Evolutionary conservation across 2,329 filamentous ascomycete genomes (phyloP), one percentile per base, ranked within the genome.

Genomic region (Trichoderma gracile): DNA sequence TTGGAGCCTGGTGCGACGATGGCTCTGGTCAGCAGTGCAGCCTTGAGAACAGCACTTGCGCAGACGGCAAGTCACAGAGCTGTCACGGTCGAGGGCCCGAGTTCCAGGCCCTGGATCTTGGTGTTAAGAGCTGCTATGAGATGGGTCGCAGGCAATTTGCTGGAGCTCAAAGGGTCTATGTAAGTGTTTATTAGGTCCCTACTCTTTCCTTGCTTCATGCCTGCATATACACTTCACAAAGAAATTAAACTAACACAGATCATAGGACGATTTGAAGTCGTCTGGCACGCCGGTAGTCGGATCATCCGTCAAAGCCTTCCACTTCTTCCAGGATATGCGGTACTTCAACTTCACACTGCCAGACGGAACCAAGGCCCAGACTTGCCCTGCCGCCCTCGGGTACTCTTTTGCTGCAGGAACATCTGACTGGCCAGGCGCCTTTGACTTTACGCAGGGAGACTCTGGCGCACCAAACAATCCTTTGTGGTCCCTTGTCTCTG

Each of bases 391-490:
- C 0, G 92, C 93, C 0, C 79, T 98, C 66, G 94, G 94, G 6
- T 96, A 95, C 74, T 93, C 91, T 0, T 98, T 98, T 73, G 94
- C 94, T 0, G 94, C 91, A 1, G 94, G 94, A 12, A 98, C 94
- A 0, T 91, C 92, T 0, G 94, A 98, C 74, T 92, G 94, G 6
- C 93, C 94, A 0, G 94, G 94, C 0, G 88, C 87, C 0, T 96
- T 97, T 71, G 94, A 98, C 76, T 97, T 98, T 74, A 95, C 91
- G 1, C 94, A 98, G 73, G 93, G 93, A 68, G 85, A 91, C 68
- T 86, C 87, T 0, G 88, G 88, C 38, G 81, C 85, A n/a, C 89
- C 92, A 46, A 84, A 52, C 17, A 91, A 89, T 69, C 92, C 92
- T 0, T 78, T 97, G 4, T 97, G 94, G 94, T 80, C 82, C 25